A percentile compares a stretch with the other conserved stretches of the same genome.
These are phyloP conservation scores for Teunomyces panamensis DNA, from an alignment of 805 yeast species.

Conservation along the genomic window DNA sequence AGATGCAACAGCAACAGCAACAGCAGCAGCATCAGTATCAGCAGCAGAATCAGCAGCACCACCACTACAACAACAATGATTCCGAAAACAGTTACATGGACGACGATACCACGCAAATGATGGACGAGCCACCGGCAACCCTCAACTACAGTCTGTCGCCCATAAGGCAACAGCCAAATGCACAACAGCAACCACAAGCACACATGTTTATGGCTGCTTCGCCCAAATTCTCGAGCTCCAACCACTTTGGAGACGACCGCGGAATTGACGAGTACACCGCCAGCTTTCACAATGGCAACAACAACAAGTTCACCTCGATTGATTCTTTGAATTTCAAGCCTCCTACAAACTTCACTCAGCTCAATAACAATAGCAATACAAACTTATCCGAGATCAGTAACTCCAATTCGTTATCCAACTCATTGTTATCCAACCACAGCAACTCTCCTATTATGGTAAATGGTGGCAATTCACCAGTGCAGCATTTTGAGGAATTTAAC, in stretches of 20 bases:
- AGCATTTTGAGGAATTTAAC: slow-evolving; percentile 4
- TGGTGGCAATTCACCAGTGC: slow-evolving; percentile 3
- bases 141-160: slow-evolving; percentile 8
- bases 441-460: slow-evolving; percentile 7
- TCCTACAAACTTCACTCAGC: slow-evolving; percentile 39
- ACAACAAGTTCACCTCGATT: slow-evolving; percentile 33
- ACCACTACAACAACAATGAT: slow-evolving; percentile 8
- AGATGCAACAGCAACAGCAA: slow-evolving; percentile 16
- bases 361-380: slow-evolving; percentile 38
- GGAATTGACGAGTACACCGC: slow-evolving; percentile 10
- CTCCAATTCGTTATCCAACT: slow-evolving; percentile 21
- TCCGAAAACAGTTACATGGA: slow-evolving; percentile 36
- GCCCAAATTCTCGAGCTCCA: slow-evolving; percentile 11
- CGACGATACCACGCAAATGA: slow-evolving; percentile 30
- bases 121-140: slow-evolving; percentile 11
- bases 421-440: slow-evolving; percentile 15
- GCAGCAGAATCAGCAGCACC: slow-evolving; percentile 11
- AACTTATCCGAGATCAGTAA: slow-evolving; percentile 37
- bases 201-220: slow-evolving; percentile 1
- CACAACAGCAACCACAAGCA: neutral
- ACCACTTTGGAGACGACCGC: slow-evolving; percentile 11
- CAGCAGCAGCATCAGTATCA: slow-evolving; percentile 7
- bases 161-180: slow-evolving; percentile 6
- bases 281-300: slow-evolving; percentile 6
- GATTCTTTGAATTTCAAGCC: slow-evolving; percentile 40